Percentiles rank a stretch among this genome's conserved stretches.
Conservation (phyloP, 2,329 filamentous ascomycete genomes). For the Fusarium marasasianum region DNA sequence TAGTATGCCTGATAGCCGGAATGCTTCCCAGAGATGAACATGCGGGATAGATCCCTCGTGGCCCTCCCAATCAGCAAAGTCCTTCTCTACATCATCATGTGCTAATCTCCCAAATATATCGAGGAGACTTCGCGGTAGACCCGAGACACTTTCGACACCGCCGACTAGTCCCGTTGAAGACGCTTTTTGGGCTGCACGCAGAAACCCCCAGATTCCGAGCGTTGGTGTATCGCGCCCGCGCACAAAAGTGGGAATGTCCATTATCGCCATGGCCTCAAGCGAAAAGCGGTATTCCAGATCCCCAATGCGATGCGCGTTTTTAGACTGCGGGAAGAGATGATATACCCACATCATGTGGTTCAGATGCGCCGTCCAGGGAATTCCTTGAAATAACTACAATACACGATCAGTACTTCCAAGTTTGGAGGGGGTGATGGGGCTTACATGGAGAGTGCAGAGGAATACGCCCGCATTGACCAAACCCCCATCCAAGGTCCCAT, state of each 20-base stretch:
- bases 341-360: slow-evolving; percentile 33
- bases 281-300: slow-evolving; percentile 2
- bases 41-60: slow-evolving; percentile 40
- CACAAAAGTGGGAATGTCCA: slow-evolving; percentile 37
- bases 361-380: slow-evolving; percentile 20
- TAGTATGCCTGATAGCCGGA: slow-evolving; percentile 39
- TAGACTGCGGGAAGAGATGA: slow-evolving; percentile 6
- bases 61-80: slow-evolving; percentile 38
- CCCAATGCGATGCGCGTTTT: neutral
- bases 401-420: too few species aligned
- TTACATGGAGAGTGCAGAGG: slow-evolving; percentile 27
- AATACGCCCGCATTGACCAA: slow-evolving; percentile 19
- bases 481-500: slow-evolving; percentile 1
- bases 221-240: slow-evolving; percentile 14
- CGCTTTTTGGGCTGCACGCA: slow-evolving; percentile 5
- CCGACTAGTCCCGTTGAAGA: neutral
- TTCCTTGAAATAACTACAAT: slow-evolving; percentile 27
- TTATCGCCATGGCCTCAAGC: slow-evolving; percentile 30
- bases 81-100: slow-evolving; percentile 19
- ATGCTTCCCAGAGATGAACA: slow-evolving; percentile 44
- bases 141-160: slow-evolving; percentile 41
- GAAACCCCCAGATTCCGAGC: slow-evolving; percentile 22
- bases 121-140: slow-evolving; percentile 40
- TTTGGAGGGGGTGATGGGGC: neutral
- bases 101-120: slow-evolving; percentile 40